Conservation (phyloP, 176 grass and related monocot species). For the Oryza australiensis region DNA sequence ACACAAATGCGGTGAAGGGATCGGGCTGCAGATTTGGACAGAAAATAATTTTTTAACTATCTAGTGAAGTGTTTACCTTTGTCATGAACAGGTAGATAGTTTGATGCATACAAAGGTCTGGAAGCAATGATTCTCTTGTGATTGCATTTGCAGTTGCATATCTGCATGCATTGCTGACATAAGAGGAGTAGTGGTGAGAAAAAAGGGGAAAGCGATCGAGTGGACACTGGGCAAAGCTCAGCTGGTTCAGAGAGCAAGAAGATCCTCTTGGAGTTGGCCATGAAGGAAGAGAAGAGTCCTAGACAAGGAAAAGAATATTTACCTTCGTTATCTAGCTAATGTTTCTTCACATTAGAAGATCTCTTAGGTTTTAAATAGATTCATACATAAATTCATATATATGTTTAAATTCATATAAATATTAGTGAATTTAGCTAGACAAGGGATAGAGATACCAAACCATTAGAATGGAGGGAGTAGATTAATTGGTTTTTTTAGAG, state of each 20-base stretch:
- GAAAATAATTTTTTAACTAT: not conserved
- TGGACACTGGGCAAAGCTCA: not conserved
- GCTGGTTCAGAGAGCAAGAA: too few relatives aligned
- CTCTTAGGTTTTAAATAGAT: too few relatives aligned
- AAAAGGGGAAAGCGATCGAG: not conserved
- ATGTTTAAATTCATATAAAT: too few relatives aligned
- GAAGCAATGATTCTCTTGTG: constrained; percentile 39
- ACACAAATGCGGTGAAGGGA: not conserved
- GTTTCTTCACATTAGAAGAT: too few relatives aligned
- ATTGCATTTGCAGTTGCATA: constrained; percentile 15
- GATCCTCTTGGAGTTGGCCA: not conserved
- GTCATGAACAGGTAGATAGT: not conserved
- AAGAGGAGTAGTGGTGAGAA: not conserved
- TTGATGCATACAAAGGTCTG: constrained; percentile 6
- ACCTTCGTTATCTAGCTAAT: too few relatives aligned
- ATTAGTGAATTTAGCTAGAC: too few relatives aligned
- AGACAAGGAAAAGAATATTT: too few relatives aligned
- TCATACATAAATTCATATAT: too few relatives aligned
- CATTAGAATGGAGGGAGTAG: too few relatives aligned
- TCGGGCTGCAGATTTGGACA: not conserved
- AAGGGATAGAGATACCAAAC: too few relatives aligned
- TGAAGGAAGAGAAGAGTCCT: too few relatives aligned
- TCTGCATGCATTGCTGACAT: not conserved
- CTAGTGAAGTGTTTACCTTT: not conserved
- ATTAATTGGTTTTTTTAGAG: too few relatives aligned